phyloP scores from a whole-genome alignment of 257 asterid species.

The Echites panduratus region DNA sequence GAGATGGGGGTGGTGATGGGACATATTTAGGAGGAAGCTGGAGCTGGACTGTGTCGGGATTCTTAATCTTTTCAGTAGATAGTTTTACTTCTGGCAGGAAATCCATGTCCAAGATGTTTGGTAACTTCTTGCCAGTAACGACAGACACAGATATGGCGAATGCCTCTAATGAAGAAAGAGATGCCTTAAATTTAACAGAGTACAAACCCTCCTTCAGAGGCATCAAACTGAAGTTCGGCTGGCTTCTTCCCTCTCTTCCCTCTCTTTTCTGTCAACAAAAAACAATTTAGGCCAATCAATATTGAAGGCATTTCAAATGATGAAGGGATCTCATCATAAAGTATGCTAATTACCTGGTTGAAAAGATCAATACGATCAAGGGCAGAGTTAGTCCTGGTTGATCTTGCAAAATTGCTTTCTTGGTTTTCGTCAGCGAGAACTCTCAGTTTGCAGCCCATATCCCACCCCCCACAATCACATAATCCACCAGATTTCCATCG shows the following conservation, averaged over 20 bases:
- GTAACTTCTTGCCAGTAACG: conserved; percentile 43
- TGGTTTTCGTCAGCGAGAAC: conserved; percentile 43
- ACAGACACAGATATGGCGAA: conserved; percentile 72
- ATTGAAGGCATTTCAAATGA: neutral
- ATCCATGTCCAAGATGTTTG: conserved; percentile 33
- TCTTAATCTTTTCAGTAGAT: conserved; percentile 20
- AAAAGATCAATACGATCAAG: conserved; percentile 44
- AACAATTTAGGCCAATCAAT: neutral
- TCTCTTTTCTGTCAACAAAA: conserved; percentile 46
- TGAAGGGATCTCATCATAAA: neutral
- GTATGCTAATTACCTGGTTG: conserved; percentile 44
- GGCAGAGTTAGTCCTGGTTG: conserved; percentile 20
- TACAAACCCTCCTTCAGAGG: conserved; percentile 53
- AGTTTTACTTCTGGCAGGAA: conserved; percentile 19
- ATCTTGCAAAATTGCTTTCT: conserved; percentile 20
- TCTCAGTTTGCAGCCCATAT: conserved; percentile 83
- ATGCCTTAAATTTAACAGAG: conserved; percentile 54
- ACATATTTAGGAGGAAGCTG: conserved; percentile 49
- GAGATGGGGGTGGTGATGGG: conserved; percentile 77
- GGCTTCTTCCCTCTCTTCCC: conserved; percentile 26
- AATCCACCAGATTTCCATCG: conserved; percentile 82
- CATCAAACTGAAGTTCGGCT: conserved; percentile 60
- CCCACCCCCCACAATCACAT: conserved; percentile 99
- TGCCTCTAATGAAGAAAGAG: conserved; percentile 66
- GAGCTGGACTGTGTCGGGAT: conserved; percentile 24